Base-by-base conservation (phyloP, 805 yeast species). In the Teunomyces panamensis region DNA sequence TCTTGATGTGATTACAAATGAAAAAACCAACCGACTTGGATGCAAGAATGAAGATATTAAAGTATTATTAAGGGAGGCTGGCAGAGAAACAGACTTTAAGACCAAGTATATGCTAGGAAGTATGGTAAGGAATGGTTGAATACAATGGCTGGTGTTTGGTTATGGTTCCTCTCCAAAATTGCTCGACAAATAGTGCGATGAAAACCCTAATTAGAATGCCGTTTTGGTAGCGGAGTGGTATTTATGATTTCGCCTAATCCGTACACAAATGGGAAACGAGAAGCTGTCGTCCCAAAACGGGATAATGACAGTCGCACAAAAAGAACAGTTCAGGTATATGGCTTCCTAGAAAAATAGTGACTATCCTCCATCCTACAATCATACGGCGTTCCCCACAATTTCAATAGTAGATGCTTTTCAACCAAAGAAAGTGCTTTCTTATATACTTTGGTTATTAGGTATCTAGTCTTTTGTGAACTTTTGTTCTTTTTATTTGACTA, bases 191-290 rank as follows among this genome's bases (percentile, higher is more conserved):
- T 37, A 37, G 29, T n/a, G 28, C 41, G 27, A 24, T 24, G 41
- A 26, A 37, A 20, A 13, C 24, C 29, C 29, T 37, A 37, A 37
- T 37, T 37, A 37, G 41, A 37, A 26, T 37, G 14, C 41, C 41
- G 29, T 37, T 37, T 37, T 37, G 41, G 41, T 37, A 37, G 41
- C n/a, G 27, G 41, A 26, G 10, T n/a, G 30, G 30, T 37, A 26
- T 37, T 37, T 37, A 37, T 37, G 41, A 37, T 37, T 37, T 37
- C 29, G 41, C 41, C 41, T 37, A 37, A 37, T 37, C 14, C 17
- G 41, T 37, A 8, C 20, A 37, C 41, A 37, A 37, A 37, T 37
- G 41, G 17, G 41, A 37, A 37, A 37, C 27, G 30, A 20, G 13
- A 29, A 24, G 41, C 41, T 8, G 28, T 16, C 4, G 41, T 13